These are phyloP conservation scores for Candida sp. DNA, from an alignment of 1,139 yeast species.

Conservation along the genomic window DNA sequence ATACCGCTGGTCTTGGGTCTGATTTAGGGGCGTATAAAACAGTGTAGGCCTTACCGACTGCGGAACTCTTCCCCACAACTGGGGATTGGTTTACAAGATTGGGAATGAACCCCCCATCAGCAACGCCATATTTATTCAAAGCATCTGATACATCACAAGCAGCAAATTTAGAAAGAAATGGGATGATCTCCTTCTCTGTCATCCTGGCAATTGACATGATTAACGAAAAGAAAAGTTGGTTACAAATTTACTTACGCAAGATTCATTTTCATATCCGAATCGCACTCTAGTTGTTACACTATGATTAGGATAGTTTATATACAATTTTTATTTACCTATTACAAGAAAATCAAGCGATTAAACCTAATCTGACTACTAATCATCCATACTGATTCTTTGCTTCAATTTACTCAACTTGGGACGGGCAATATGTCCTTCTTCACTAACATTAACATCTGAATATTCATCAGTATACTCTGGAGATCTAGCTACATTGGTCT, in stretches of 20 bases:
- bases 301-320: too few species aligned
- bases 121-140: slow-evolving; percentile 52
- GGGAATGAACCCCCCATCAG: slow-evolving; percentile 76
- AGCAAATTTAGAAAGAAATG: slow-evolving; percentile 37
- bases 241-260: not conserved
- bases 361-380: too few species aligned
- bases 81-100: slow-evolving; percentile 43
- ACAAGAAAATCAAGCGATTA: too few species aligned
- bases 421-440: not conserved
- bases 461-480: not conserved
- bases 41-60: slow-evolving; percentile 72
- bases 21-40: slow-evolving; percentile 75
- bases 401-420: slow-evolving; percentile 13
- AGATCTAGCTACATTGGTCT: not conserved
- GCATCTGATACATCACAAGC: slow-evolving; percentile 85
- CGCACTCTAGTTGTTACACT: not conserved
- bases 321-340: not conserved
- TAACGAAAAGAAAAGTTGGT: not conserved
- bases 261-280: not conserved
- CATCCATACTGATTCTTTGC: slow-evolving; percentile 19
- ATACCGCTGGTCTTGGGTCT: slow-evolving; percentile 75
- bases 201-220: slow-evolving; percentile 5
- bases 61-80: slow-evolving; percentile 12
- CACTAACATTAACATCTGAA: slow-evolving; percentile 9
- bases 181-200: slow-evolving; percentile 12